A percentile compares a stretch with the other conserved stretches of the same genome.
phyloP scores from a whole-genome alignment of 2,329 filamentous ascomycete species.

The Orbilia javanica region DNA sequence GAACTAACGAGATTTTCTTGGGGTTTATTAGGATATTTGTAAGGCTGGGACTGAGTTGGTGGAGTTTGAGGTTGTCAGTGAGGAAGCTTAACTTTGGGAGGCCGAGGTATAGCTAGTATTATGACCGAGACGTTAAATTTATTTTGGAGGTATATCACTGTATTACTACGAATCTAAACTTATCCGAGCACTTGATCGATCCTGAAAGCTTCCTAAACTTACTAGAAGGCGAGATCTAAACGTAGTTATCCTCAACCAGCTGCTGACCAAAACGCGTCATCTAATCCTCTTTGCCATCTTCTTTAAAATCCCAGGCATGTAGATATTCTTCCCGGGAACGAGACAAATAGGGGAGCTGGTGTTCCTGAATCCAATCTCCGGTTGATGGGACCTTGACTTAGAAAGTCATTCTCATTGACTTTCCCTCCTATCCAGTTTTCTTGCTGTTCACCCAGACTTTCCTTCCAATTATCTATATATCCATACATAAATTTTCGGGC shows the following conservation, averaged over 20 bases:
- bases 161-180: too few species aligned
- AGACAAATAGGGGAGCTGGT: conserved; percentile 35
- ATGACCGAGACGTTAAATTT: too few species aligned
- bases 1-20: neutral
- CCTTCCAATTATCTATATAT: conserved; percentile 50
- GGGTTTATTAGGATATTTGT: conserved; percentile 51
- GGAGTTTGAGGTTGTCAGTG: conserved; percentile 41
- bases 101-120: too few species aligned
- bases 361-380: conserved; percentile 49
- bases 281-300: too few species aligned
- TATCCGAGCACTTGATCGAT: too few species aligned
- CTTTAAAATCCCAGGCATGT: too few species aligned
- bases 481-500: conserved; percentile 77
- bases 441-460: conserved; percentile 38
- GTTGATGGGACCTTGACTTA: conserved; percentile 43
- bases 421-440: conserved; percentile 47
- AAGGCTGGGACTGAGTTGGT: conserved; percentile 56
- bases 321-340: too few species aligned
- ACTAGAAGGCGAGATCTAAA: too few species aligned
- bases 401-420: conserved; percentile 41
- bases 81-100: conserved; percentile 5
- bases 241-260: too few species aligned
- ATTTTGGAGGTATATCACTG: too few species aligned
- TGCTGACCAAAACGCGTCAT: too few species aligned
- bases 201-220: too few species aligned